Base-by-base conservation (phyloP, 2,329 filamentous ascomycete genomes). In the Colletotrichum falcatum region DNA sequence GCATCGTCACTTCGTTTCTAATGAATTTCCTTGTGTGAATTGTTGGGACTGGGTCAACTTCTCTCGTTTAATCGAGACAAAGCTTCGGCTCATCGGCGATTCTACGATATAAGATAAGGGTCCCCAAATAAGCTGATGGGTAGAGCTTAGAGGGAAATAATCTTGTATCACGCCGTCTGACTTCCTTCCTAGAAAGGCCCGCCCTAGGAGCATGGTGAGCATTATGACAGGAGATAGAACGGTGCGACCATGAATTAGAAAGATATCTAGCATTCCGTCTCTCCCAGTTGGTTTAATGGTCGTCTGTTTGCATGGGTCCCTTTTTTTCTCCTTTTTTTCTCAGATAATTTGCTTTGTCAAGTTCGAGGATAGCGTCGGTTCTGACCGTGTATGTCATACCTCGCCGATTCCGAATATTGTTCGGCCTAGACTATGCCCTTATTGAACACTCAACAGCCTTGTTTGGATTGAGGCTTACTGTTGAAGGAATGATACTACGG, bases 91-190 rank as follows among this genome's bases (percentile, higher is more conserved):
- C 28, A 77, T 77, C 44, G 72, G 76, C 42, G 64, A 39, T 39
- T 16, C 5, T 37, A 39, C 0, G 64, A 70, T 26, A 79, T 3
- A 75, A 77, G 23, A 73, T 75, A 5, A 61, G 66, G 35, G 65
- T 62, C 7, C 81, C 20, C 73, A 75, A 12, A 74, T 81, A 28
- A 74, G 81, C 28, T 76, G 72, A 28, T 74, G 78, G 54, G 65
- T 82, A 26, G 71, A 76, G n/a, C 77, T 78, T 77, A 74, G 33
- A 78, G 80, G 55, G 78, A 81, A 62, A 73, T 77, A 42, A 65
- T 78, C 71, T 73, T 12, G 46, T 14, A 20, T 23, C 14, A 5
- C 26, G 18, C 3, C 33, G 8, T 44, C 37, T 11, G 23, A 14
- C 14, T 30, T 59, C 7, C 8, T 28, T 59, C 20, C 37, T 7